Base-by-base conservation (phyloP, 2,329 filamentous ascomycete genomes). In the Rutstroemia sp. region DNA sequence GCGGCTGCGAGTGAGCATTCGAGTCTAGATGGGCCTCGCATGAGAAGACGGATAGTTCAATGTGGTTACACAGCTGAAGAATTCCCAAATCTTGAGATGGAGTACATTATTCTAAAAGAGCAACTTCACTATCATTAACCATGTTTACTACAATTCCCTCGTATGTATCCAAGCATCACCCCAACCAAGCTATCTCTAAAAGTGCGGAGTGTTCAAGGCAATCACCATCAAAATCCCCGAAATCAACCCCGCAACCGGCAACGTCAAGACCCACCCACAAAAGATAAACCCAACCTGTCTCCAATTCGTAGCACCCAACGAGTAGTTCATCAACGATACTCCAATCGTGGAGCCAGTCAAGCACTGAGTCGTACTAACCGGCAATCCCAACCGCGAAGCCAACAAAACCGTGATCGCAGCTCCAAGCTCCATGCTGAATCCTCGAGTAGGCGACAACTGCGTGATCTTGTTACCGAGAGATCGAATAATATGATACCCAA, bases 281-380 rank as follows among this genome's bases (percentile, higher is more conserved):
- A 86, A 65, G 59, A 90, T 70, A 12, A 27, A 89, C 79, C 48
- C 77, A 79, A n/a, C 89, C 82, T 69, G 84, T 82, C 72, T 88
- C 74, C 78, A 90, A 78, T 90, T 90, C 64, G 89, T 82, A 1
- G 87, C 85, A 73, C 81, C 85, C 56, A 81, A 60, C 30, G 78
- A 82, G 38, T 86, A 86, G 69, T 89, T 89, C 77, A 86, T 89
- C 23, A 90, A 80, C 67, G 85, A 86, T 48, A 90, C 87, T 57
- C 87, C 87, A 47, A 89, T 83, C 0, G 86, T 89, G 17, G 87
- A 86, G 51, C 87, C 87, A 10, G 86, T 89, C 69, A 90, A 89
- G 71, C 87, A 90, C 86, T 86, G 86, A n/a, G 83, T 84, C 4
- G 84, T 90, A 0, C 86, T 89, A 27, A 90, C 86, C 44, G 87